These are phyloP conservation scores for Coemansia sp. DNA, from an alignment of 192 early-diverging fungal species.

Conservation along the genomic window DNA sequence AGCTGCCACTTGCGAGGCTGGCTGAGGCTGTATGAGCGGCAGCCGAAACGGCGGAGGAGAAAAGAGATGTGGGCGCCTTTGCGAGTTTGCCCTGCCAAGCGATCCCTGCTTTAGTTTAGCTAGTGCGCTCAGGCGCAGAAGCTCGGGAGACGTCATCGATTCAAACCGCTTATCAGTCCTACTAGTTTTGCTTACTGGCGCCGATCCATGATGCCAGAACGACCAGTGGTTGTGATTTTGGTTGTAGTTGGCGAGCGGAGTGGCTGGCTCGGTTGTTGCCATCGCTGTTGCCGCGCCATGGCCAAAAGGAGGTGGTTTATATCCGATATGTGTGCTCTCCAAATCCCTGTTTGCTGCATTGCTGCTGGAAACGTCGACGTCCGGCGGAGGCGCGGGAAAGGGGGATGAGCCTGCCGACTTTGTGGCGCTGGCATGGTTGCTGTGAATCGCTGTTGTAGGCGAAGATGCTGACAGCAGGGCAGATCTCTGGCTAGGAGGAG, in stretches of 20 bases:
- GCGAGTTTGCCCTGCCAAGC: neutral
- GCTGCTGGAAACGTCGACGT: neutral
- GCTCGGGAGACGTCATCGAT: slow-evolving; percentile 41
- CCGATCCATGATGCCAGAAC: slow-evolving; percentile 23
- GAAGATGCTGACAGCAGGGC: neutral
- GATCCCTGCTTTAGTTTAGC: slow-evolving; percentile 13
- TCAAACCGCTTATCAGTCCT: slow-evolving; percentile 26
- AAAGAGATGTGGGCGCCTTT: neutral
- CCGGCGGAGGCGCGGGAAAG: slow-evolving; percentile 7
- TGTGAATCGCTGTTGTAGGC: neutral
- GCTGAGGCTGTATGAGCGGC: slow-evolving; percentile 1
- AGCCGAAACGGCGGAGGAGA: slow-evolving; percentile 1
- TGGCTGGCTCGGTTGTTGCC: neutral
- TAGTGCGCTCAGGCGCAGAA: slow-evolving; percentile 30
- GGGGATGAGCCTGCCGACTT: slow-evolving; percentile 8
- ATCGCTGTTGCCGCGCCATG: neutral
- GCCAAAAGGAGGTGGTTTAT: neutral
- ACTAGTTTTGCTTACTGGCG: neutral
- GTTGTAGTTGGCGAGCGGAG: neutral
- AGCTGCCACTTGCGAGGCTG: neutral
- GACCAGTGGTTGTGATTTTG: slow-evolving; percentile 7
- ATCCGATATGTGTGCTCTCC: neutral
- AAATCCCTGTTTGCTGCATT: neutral
- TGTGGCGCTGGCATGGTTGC: slow-evolving; percentile 6
- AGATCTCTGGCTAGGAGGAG: neutral